These are phyloP conservation scores for Beauveria asiatica DNA, from an alignment of 2,329 filamentous ascomycete genomes.

Conservation along the genomic window DNA sequence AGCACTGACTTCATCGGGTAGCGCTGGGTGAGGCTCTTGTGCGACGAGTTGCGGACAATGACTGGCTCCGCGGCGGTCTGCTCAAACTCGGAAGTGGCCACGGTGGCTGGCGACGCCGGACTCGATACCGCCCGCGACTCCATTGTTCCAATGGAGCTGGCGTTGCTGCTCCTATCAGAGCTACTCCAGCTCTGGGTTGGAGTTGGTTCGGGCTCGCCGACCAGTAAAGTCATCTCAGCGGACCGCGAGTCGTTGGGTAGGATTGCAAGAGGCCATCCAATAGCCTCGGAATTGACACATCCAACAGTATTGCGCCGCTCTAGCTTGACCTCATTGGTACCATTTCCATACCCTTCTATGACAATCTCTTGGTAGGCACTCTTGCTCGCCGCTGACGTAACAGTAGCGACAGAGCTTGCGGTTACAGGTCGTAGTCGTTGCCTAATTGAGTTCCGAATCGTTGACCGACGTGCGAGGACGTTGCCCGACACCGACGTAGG, in stretches of 20 bases:
- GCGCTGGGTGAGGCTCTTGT: slow-evolving; percentile 10
- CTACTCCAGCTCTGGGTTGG: background rate
- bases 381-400: slow-evolving; percentile 14
- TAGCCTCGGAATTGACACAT: slow-evolving; percentile 17
- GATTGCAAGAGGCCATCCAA: slow-evolving; percentile 18
- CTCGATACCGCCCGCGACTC: background rate
- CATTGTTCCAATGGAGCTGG: background rate
- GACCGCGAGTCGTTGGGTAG: background rate
- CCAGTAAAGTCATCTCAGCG: background rate
- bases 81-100: background rate
- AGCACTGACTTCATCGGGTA: slow-evolving; percentile 10
- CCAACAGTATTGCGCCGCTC: slow-evolving; percentile 11
- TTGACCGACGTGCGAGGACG: slow-evolving; percentile 24
- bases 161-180: slow-evolving; percentile 7
- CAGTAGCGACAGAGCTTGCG: slow-evolving; percentile 16
- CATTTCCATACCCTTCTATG: slow-evolving; percentile 46
- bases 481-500: slow-evolving; percentile 22
- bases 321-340: slow-evolving; percentile 32
- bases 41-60: slow-evolving; percentile 11
- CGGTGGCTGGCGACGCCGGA: background rate
- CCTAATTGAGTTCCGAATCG: slow-evolving; percentile 26
- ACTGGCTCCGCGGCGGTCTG: background rate
- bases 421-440: slow-evolving; percentile 16
- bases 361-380: slow-evolving; percentile 41
- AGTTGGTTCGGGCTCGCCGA: background rate